Evolutionary conservation across 106 monocot species (phyloP).

Genomic region (Dendrobium officinale): DNA sequence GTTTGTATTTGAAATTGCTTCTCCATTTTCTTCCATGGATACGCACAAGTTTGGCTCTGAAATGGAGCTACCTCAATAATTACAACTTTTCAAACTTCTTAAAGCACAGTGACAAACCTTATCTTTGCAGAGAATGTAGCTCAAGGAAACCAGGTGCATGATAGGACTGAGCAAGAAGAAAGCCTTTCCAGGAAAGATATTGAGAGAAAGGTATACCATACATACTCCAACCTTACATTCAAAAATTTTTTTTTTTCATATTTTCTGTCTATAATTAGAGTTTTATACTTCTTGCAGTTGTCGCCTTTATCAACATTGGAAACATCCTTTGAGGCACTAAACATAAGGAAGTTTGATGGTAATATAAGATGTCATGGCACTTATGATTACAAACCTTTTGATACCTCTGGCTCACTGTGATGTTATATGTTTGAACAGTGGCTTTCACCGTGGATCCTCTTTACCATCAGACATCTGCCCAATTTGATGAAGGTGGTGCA

Average conservation of each 20-base stretch:
- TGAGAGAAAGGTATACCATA: conserved; percentile 44
- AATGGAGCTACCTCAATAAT: neutral
- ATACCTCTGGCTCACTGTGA: neutral
- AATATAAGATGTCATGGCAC: conserved; percentile 6
- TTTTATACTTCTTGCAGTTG: conserved; percentile 38
- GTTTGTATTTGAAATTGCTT: neutral
- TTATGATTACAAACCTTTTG: neutral
- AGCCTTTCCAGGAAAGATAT: conserved; percentile 36
- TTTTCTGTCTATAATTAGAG: neutral
- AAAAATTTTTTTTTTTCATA: neutral
- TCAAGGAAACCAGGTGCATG: conserved; percentile 8
- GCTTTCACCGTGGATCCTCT: conserved; percentile 96
- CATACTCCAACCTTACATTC: neutral
- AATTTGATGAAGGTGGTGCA: conserved; percentile 99
- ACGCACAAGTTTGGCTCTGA: neutral
- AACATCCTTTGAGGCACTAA: conserved; percentile 89
- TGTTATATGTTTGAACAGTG: conserved; percentile 32
- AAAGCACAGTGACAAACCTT: neutral
- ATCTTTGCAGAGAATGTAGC: conserved; percentile 21
- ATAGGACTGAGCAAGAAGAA: conserved; percentile 17
- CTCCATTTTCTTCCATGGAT: neutral
- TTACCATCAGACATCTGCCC: conserved; percentile 98
- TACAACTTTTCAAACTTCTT: neutral
- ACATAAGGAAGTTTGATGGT: conserved; percentile 99
- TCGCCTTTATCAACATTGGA: conserved; percentile 91